Base-by-base conservation (phyloP, 2,329 filamentous ascomycete genomes). In the Fusarium robinianum region DNA sequence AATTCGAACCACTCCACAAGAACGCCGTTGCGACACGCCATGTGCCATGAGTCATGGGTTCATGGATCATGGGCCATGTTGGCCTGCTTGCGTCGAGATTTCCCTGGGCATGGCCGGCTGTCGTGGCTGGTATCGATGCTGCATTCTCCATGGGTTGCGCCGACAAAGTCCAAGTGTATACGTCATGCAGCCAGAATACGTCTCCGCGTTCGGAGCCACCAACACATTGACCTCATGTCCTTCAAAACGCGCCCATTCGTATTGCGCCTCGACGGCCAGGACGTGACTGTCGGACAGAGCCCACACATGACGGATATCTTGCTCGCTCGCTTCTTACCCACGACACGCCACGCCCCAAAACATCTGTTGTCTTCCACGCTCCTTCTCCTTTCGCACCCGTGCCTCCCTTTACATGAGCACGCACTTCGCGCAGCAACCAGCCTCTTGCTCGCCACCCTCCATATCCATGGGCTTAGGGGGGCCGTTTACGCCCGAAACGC, bases 401-500 rank as follows among this genome's bases (percentile, higher is more conserved):
- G 25, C 22, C 26, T 19, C 27, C 48, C 46, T 51, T 83, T 83
- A 94, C 90, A 96, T 95, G 67, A 96, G 80, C 67, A 88, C 79
- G 72, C 90, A 96, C 72, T 87, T 88, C 62, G 81, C 77, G 74
- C 90, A 95, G 79, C 91, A 96, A 57, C 90, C 87, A 27, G 80
- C 75, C 65, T 85, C 81, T 61, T 78, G 72, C 60, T 84, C 79
- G 52, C 81, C 79, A 49, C 84, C 83, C 57, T 85, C 83, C 62
- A 94, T 81, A 58, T 95, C 88, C 79, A 95, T 85, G 72, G 91
- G 88, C 76, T 81, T 78, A 49, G 74, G 68, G 53, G 78, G 85
- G 61, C 79, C 81, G 60, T 79, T 80, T 53, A 73, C 72, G 59
- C 83, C 82, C 51, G 83, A 75, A 49, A 78, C 75, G 62, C 81